Conservation (phyloP, 208 protist genomes). For the Trypanosoma brucei region DNA sequence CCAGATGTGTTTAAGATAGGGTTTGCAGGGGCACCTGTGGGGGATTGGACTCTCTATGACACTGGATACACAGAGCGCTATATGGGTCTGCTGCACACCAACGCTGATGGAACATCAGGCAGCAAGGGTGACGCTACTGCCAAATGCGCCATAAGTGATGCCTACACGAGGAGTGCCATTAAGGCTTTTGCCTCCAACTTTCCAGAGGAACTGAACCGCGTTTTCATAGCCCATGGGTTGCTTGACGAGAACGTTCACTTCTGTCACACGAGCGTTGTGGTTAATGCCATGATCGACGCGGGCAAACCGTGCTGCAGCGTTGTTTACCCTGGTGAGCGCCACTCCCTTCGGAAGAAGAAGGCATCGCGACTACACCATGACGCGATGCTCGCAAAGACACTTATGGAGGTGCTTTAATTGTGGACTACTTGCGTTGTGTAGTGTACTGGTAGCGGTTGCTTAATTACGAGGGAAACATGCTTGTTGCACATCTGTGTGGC, state of each 20-base stretch:
- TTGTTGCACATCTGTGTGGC: background rate
- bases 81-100: slow-evolving; percentile 62
- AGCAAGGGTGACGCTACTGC: background rate
- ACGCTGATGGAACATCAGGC: slow-evolving; percentile 10
- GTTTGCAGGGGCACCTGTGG: slow-evolving; percentile 79
- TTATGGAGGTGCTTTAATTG: slow-evolving; percentile 48
- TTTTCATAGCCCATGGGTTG: slow-evolving; percentile 90
- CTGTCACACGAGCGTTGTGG: slow-evolving; percentile 59
- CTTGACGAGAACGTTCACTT: slow-evolving; percentile 95
- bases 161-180: slow-evolving; percentile 65
- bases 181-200: slow-evolving; percentile 57
- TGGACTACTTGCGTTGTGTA: background rate
- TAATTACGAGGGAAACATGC: background rate
- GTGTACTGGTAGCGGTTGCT: too few species aligned
- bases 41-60: slow-evolving; percentile 88
- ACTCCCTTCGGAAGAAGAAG: slow-evolving; percentile 75
- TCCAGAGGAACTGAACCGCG: slow-evolving; percentile 80
- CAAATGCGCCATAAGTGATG: slow-evolving; percentile 26
- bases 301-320: slow-evolving; percentile 84
- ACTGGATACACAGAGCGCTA: slow-evolving; percentile 90
- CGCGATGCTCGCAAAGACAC: slow-evolving; percentile 63
- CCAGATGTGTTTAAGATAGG: slow-evolving; percentile 77
- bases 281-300: slow-evolving; percentile 70
- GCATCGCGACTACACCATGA: slow-evolving; percentile 67
- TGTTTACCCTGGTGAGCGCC: slow-evolving; percentile 86